Conservation (phyloP, 2,329 filamentous ascomycete genomes). For the Claviceps citrina region DNA sequence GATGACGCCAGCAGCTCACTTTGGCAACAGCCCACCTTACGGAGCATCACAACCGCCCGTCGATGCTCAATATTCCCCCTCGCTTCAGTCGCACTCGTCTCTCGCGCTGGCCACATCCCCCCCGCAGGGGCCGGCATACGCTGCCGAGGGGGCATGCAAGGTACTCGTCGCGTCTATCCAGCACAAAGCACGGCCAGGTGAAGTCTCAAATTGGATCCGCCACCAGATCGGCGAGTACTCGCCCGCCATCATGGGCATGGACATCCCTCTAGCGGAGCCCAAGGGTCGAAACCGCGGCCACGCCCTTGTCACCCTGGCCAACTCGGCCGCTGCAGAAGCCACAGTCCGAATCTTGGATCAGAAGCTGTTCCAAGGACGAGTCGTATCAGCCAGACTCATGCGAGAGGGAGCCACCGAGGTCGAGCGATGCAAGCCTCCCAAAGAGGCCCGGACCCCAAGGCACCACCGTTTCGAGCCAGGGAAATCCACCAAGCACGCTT, state of each 20-base stretch:
- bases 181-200: constrained; percentile 9
- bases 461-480: background rate
- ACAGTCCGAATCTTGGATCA: constrained; percentile 14
- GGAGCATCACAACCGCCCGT: background rate
- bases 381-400: constrained; percentile 7
- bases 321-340: constrained; percentile 9
- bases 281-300: constrained; percentile 14
- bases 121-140: constrained; percentile 3
- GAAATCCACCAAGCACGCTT: background rate
- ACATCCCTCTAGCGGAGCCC: constrained; percentile 12
- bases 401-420: background rate
- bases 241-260: constrained; percentile 11
- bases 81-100: background rate
- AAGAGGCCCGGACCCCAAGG: background rate
- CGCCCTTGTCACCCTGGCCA: constrained; percentile 13
- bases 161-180: constrained; percentile 15
- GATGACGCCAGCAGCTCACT: background rate
- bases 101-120: background rate
- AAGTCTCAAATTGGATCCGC: constrained; percentile 16
- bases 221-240: constrained; percentile 11
- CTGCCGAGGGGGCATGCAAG: constrained; percentile 10
- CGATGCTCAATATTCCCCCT: background rate
- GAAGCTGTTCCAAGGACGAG: constrained; percentile 13
- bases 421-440: background rate
- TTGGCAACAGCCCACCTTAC: background rate